Evolutionary conservation across 495 filamentous ascomycete genomes (phyloP).

Genomic region (Lasiosphaeriaceae sp.): DNA sequence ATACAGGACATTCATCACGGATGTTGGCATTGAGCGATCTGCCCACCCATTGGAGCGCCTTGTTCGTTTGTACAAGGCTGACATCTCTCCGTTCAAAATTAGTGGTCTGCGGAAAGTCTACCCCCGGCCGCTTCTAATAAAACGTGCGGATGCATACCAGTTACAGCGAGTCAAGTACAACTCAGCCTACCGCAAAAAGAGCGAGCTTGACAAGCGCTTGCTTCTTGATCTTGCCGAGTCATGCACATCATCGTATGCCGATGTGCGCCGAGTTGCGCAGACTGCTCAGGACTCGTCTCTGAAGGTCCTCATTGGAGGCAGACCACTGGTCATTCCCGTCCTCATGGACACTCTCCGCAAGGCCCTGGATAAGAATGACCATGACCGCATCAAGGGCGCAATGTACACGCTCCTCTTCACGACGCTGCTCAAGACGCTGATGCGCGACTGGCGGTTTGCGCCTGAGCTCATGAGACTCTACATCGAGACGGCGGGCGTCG

Average conservation of each 20-base stretch:
- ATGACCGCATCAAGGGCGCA: slow-evolving; percentile 87
- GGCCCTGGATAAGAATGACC: slow-evolving; percentile 77
- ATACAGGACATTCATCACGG: slow-evolving; percentile 94
- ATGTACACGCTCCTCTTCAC: slow-evolving; percentile 87
- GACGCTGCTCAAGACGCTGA: slow-evolving; percentile 80
- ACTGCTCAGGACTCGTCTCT: slow-evolving; percentile 87
- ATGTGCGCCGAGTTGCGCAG: slow-evolving; percentile 91
- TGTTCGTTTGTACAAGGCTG: slow-evolving; percentile 72
- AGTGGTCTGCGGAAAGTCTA: slow-evolving; percentile 90
- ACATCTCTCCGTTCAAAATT: slow-evolving; percentile 89
- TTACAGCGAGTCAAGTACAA: slow-evolving; percentile 91
- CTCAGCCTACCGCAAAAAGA: slow-evolving; percentile 76
- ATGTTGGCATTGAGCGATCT: slow-evolving; percentile 92
- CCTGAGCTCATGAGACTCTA: slow-evolving; percentile 81
- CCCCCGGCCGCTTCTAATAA: slow-evolving; percentile 80
- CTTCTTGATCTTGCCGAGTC: slow-evolving; percentile 87
- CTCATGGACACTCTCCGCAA: slow-evolving; percentile 74
- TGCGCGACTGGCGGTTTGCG: slow-evolving; percentile 88
- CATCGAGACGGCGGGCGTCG: slow-evolving; percentile 81
- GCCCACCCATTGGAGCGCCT: slow-evolving; percentile 90
- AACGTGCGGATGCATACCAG: slow-evolving; percentile 91
- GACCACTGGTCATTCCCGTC: slow-evolving; percentile 82
- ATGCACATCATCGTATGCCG: slow-evolving; percentile 89
- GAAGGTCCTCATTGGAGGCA: slow-evolving; percentile 83
- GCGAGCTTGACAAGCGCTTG: slow-evolving; percentile 75